These are phyloP conservation scores for Candida nemodendra DNA, from an alignment of 805 yeast genomes.

Conservation along the genomic window DNA sequence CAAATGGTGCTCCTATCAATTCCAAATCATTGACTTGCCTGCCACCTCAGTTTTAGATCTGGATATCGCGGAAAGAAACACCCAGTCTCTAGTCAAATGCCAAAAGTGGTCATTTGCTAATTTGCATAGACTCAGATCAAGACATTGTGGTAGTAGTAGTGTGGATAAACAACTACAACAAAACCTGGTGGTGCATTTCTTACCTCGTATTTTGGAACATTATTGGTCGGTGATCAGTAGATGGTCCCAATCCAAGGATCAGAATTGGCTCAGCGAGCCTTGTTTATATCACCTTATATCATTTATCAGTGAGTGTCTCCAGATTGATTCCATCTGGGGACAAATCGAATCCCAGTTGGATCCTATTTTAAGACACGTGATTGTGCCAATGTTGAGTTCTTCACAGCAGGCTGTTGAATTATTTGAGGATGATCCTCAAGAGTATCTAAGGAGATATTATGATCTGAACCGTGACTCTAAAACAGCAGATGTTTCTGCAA, in stretches of 20 bases:
- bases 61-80: slow-evolving; percentile 45
- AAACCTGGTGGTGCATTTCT: slow-evolving; percentile 52
- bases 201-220: slow-evolving; percentile 67
- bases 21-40: slow-evolving; percentile 53
- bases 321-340: slow-evolving; percentile 57
- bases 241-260: slow-evolving; percentile 53
- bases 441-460: slow-evolving; percentile 72
- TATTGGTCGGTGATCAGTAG: slow-evolving; percentile 60
- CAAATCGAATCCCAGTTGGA: slow-evolving; percentile 64
- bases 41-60: slow-evolving; percentile 40
- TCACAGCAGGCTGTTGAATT: slow-evolving; percentile 63
- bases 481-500: slow-evolving; percentile 50
- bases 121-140: slow-evolving; percentile 60
- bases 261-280: slow-evolving; percentile 63
- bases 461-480: slow-evolving; percentile 51
- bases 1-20: slow-evolving; percentile 73
- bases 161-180: slow-evolving; percentile 17
- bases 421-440: slow-evolving; percentile 86
- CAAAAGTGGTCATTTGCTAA: slow-evolving; percentile 87
- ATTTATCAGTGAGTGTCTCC: slow-evolving; percentile 58
- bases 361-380: slow-evolving; percentile 63
- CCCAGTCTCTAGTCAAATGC: slow-evolving; percentile 58
- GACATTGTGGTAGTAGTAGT: slow-evolving; percentile 46
- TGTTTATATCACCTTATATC: slow-evolving; percentile 61
- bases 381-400: slow-evolving; percentile 75